phyloP scores from a whole-genome alignment of 352 stramenopile genomes.

The Phytophthora ramorum region DNA sequence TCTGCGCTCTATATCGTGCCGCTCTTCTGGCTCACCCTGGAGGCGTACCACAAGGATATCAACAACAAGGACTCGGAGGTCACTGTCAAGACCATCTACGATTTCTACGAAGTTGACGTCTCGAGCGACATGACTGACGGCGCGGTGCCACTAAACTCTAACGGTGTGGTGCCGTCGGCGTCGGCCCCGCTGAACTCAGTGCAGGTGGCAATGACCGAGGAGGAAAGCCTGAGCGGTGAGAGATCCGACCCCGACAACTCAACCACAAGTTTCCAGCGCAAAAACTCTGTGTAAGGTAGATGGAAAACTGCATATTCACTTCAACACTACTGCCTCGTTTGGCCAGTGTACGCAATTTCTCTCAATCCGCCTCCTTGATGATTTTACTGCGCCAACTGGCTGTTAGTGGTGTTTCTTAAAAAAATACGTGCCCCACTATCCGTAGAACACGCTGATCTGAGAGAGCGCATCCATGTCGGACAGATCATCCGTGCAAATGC shows the following conservation, averaged over 20 bases:
- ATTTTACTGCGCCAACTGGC: no score
- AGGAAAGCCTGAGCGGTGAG: slow-evolving; percentile 42
- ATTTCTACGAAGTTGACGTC: slow-evolving; percentile 66
- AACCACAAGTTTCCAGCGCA: slow-evolving; percentile 51
- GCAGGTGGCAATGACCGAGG: slow-evolving; percentile 43
- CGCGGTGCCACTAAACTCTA: slow-evolving; percentile 28
- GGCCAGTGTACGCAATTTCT: slow-evolving; percentile 16
- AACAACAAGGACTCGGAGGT: slow-evolving; percentile 80
- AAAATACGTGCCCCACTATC: background rate
- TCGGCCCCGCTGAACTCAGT: slow-evolving; percentile 32
- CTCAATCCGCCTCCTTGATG: no score
- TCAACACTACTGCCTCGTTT: slow-evolving; percentile 14
- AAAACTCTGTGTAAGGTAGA: slow-evolving; percentile 56
- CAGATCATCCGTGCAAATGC: slow-evolving; percentile 65
- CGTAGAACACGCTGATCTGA: slow-evolving; percentile 50
- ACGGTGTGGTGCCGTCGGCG: slow-evolving; percentile 9
- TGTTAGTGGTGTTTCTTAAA: no score
- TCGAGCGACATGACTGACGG: slow-evolving; percentile 37
- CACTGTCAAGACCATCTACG: slow-evolving; percentile 68
- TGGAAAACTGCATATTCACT: slow-evolving; percentile 28
- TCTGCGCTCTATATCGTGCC: slow-evolving; percentile 90
- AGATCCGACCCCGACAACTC: slow-evolving; percentile 36
- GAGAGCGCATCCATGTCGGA: slow-evolving; percentile 61
- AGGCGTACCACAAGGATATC: slow-evolving; percentile 85
- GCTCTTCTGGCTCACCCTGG: slow-evolving; percentile 83